Base-by-base conservation (phyloP, 352 stramenopile species). In the Blastocystis sp. region DNA sequence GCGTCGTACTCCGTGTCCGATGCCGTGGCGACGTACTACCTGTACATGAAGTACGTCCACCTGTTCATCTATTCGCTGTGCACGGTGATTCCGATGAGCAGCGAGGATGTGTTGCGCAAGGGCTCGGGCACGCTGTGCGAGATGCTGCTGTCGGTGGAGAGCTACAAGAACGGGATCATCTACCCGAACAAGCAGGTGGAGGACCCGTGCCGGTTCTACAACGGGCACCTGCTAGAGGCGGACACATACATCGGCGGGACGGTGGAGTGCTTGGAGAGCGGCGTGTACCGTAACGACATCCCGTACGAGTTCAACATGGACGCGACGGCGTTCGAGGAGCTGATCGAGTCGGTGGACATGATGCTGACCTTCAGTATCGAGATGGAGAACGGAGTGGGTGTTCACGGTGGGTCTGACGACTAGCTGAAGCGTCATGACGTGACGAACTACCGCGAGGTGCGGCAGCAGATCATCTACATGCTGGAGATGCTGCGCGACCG, bases 231-330 rank as follows among this genome's bases (percentile, higher is more conserved):
- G 24, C 91, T 99, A 0, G 96, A 98, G 89, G 96, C 91, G 54
- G 97, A 99, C 89, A 99, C 97, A 1, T 99, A 99, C 90, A 97
- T 99, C 68, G 97, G 97, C 61, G 97, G 97, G 17, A 97, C 99
- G 89, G 97, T 99, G 1, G 97, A 99, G 91, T 98, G 96, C 91
- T 90, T 99, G 7, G 97, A 99, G 90, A 97, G 94, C 48, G 95
- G 95, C 28, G 96, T 99, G 3, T 99, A 98, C 89, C 93, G 97
- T 9, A 95, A 94, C n/a, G 97, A 99, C 89, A 94, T 99, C 57
- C 92, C 95, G 78, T 97, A 98, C 65, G 94, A 98, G 21, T 99
- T 99, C 90, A 91, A 96, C 52, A 90, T 99, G 62, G 95, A 97
- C 59, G 93, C 96, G 1, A 92, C 90, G 21, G 96, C 97, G 7